Evolutionary conservation across 805 yeast species (phyloP).

Genomic region (Candida mattraensis): DNA sequence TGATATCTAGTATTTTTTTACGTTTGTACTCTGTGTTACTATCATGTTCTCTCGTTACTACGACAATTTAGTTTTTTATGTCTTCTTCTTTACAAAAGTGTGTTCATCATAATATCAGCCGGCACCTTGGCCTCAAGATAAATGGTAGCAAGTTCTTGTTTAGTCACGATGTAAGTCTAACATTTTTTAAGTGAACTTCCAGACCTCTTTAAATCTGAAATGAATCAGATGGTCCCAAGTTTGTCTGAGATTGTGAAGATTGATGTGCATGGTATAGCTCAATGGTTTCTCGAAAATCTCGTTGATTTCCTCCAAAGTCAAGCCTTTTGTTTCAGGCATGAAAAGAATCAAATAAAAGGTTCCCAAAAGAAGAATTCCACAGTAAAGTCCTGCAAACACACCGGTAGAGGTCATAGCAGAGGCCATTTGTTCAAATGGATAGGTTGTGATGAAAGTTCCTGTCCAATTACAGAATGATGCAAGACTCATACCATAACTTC

Average conservation of each 20-base stretch:
- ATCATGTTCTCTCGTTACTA: too few relatives aligned
- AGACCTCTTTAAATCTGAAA: constrained; percentile 10
- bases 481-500: constrained; percentile 65
- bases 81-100: too few relatives aligned
- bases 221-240: constrained; percentile 13
- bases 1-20: too few relatives aligned
- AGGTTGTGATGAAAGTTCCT: constrained; percentile 68
- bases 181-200: constrained; percentile 2
- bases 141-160: too few relatives aligned
- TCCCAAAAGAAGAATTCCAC: constrained; percentile 61
- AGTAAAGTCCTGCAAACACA: constrained; percentile 62
- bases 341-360: constrained; percentile 49
- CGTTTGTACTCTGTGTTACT: too few relatives aligned
- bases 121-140: too few relatives aligned
- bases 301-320: constrained; percentile 72
- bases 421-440: constrained; percentile 60
- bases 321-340: constrained; percentile 77
- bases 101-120: too few relatives aligned
- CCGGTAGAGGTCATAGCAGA: constrained; percentile 67
- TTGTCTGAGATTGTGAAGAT: constrained; percentile 8
- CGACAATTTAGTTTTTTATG: too few relatives aligned
- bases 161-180: too few relatives aligned
- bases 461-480: constrained; percentile 56
- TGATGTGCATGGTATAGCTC: constrained; percentile 8
- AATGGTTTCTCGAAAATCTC: constrained; percentile 54